Evolutionary conservation across 73 alveolate species (phyloP).

Genomic region (Loxodes magnus): DNA sequence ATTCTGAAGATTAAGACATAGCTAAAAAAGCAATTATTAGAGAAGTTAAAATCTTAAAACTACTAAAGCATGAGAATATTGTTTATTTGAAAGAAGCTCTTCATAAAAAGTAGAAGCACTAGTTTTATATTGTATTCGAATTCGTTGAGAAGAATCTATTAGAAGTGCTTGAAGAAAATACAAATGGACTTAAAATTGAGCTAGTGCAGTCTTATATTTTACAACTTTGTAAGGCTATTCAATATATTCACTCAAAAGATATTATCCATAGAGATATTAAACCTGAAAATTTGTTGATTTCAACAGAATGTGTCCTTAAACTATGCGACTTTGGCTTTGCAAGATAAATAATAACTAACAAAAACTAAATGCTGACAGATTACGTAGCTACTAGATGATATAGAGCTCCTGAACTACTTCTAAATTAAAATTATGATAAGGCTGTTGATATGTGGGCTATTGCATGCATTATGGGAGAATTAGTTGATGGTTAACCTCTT

Average conservation of each 20-base stretch:
- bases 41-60: slow-evolving; percentile 56
- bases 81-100: slow-evolving; percentile 75
- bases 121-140: slow-evolving; percentile 92
- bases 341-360: slow-evolving; percentile 3
- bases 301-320: not conserved
- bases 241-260: slow-evolving; percentile 22
- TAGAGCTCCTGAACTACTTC: slow-evolving; percentile 65
- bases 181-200: slow-evolving; percentile 82
- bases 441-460: slow-evolving; percentile 87
- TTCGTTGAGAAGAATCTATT: slow-evolving; percentile 87
- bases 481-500: slow-evolving; percentile 87
- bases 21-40: slow-evolving; percentile 55
- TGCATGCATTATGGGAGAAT: slow-evolving; percentile 91
- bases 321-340: slow-evolving; percentile 15
- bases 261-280: slow-evolving; percentile 11
- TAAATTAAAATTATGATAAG: slow-evolving; percentile 56
- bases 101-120: slow-evolving; percentile 78
- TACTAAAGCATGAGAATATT: slow-evolving; percentile 50
- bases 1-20: slow-evolving; percentile 55
- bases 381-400: slow-evolving; percentile 61
- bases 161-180: slow-evolving; percentile 82
- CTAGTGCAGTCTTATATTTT: slow-evolving; percentile 1
- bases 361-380: slow-evolving; percentile 24
- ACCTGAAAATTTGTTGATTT: slow-evolving; percentile 10
- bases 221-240: slow-evolving; percentile 22